phyloP scores from a whole-genome alignment of 371 early-diverging fungal genomes.

The Conidiobolus incongruus region DNA sequence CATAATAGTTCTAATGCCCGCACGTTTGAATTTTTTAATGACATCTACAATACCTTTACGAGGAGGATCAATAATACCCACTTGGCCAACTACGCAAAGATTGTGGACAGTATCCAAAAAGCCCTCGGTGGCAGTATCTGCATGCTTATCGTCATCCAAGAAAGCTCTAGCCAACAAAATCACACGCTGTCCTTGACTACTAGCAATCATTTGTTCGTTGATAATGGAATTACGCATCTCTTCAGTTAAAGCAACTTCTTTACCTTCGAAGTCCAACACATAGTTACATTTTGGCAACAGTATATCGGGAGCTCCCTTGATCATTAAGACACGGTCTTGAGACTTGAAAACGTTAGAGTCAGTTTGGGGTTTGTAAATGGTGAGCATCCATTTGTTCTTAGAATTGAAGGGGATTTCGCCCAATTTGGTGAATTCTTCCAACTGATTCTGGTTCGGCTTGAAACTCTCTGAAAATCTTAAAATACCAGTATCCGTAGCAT shows the following conservation, averaged over 20 bases:
- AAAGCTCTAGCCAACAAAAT: constrained; percentile 13
- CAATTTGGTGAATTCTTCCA: constrained; percentile 28
- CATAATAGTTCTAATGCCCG: constrained; percentile 89
- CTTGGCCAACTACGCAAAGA: constrained; percentile 68
- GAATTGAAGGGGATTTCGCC: constrained; percentile 95
- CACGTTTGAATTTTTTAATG: constrained; percentile 63
- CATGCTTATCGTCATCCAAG: background rate
- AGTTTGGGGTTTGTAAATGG: background rate
- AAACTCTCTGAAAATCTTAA: constrained; percentile 24
- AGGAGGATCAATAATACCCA: constrained; percentile 87
- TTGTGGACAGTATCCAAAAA: too few species aligned
- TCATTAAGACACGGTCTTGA: constrained; percentile 12
- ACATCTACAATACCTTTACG: constrained; percentile 47
- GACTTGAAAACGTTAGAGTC: constrained; percentile 5
- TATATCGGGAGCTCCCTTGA: constrained; percentile 63
- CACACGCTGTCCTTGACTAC: constrained; percentile 36
- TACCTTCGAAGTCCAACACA: constrained; percentile 16
- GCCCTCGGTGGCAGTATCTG: too few species aligned
- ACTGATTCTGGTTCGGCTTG: background rate
- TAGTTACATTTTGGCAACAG: constrained; percentile 23
- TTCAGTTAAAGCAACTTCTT: constrained; percentile 15
- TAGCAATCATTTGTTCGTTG: constrained; percentile 26
- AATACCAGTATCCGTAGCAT: constrained; percentile 55
- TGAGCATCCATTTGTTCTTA: constrained; percentile 9
- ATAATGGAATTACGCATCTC: constrained; percentile 12